These are phyloP conservation scores for Piper betle DNA, from an alignment of 164 flowering plant species.

Conservation along the genomic window DNA sequence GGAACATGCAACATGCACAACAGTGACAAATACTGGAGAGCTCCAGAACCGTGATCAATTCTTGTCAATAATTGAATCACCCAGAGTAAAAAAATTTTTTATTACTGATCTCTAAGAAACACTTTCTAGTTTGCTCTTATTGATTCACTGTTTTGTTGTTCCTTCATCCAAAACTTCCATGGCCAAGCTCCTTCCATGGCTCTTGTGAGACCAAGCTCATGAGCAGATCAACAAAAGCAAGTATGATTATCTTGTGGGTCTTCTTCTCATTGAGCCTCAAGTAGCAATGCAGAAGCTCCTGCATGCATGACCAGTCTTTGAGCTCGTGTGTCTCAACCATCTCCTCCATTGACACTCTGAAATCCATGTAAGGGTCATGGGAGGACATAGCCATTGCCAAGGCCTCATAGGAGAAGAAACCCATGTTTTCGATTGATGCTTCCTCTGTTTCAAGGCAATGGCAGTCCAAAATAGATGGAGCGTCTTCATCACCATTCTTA, in stretches of 20 bases:
- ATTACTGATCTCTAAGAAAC: too few relatives aligned
- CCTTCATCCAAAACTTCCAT: neutral
- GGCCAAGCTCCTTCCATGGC: neutral
- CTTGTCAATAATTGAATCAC: neutral
- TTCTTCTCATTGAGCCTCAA: constrained; percentile 13
- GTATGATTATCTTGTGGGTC: constrained; percentile 10
- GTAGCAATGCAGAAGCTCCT: constrained; percentile 16
- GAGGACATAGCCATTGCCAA: constrained; percentile 12
- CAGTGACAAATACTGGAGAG: neutral
- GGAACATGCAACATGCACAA: neutral
- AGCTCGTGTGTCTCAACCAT: constrained; percentile 16
- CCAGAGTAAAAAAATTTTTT: too few relatives aligned
- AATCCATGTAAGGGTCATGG: constrained; percentile 13
- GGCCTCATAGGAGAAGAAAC: constrained; percentile 1
- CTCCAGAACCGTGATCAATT: neutral
- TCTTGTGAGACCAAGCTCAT: constrained; percentile 7
- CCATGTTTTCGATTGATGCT: neutral
- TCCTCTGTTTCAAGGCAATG: neutral
- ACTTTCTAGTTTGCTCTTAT: neutral
- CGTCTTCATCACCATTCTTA: neutral
- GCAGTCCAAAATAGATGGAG: too few relatives aligned
- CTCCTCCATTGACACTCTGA: constrained; percentile 20
- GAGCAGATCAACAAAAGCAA: constrained; percentile 17
- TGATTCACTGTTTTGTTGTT: neutral
- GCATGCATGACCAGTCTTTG: constrained; percentile 13